Evolutionary conservation across 768 basidiomycete species (phyloP).

Genomic region (Lentinula boryana): DNA sequence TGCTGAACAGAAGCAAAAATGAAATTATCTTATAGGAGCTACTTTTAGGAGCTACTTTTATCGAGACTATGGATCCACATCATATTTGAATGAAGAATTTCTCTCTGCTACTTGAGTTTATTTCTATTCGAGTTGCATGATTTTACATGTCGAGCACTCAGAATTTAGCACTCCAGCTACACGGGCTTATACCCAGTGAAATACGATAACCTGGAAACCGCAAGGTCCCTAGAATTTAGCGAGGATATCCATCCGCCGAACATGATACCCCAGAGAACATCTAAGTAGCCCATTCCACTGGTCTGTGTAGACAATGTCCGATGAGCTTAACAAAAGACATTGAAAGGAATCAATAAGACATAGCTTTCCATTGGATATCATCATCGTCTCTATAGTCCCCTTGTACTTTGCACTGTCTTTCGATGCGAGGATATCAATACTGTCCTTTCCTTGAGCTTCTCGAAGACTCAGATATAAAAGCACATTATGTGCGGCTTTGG

Average conservation of each 20-base stretch:
- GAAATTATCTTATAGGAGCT: too few species aligned
- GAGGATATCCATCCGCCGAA: conserved; percentile 38
- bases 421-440: conserved; percentile 35
- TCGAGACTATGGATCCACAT: too few species aligned
- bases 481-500: conserved; percentile 44
- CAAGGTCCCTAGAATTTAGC: not conserved
- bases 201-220: too few species aligned
- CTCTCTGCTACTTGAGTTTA: too few species aligned
- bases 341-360: not conserved
- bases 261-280: conserved; percentile 39
- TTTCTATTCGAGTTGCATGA: too few species aligned
- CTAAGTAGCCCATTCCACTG: conserved; percentile 35
- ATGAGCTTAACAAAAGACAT: not conserved
- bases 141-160: too few species aligned
- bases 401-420: conserved; percentile 38
- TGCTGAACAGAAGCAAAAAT: too few species aligned
- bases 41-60: too few species aligned
- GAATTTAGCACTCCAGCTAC: too few species aligned
- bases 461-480: conserved; percentile 31
- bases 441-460: conserved; percentile 30
- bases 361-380: conserved; percentile 48
- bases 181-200: too few species aligned
- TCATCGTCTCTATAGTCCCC: conserved; percentile 44
- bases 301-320: conserved; percentile 18
- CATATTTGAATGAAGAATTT: too few species aligned